Conservation (phyloP, 2,329 filamentous ascomycete species). For the Alternaria metachromatica region DNA sequence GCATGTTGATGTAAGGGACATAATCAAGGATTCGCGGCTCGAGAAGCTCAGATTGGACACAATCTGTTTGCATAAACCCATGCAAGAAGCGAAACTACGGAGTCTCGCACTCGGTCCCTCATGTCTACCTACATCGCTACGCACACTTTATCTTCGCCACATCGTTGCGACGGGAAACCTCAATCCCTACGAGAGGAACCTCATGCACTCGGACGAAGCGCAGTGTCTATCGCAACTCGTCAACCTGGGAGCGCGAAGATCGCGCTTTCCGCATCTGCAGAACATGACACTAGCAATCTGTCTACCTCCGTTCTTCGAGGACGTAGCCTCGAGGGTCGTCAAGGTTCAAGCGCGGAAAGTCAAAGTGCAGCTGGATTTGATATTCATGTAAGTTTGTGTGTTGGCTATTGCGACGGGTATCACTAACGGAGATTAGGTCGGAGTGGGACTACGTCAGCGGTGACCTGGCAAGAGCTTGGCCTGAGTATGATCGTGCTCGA, state of each 20-base stretch:
- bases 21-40: slow-evolving; percentile 9
- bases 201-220: slow-evolving; percentile 17
- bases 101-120: slow-evolving; percentile 7
- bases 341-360: slow-evolving; percentile 6
- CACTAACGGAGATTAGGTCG: slow-evolving; percentile 3
- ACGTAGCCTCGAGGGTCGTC: slow-evolving; percentile 8
- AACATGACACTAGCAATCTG: slow-evolving; percentile 10
- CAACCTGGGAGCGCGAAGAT: slow-evolving; percentile 3
- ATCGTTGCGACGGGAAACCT: slow-evolving; percentile 2
- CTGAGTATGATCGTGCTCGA: slow-evolving; percentile 7
- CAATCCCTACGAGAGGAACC: slow-evolving; percentile 2
- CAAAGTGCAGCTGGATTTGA: slow-evolving; percentile 1
- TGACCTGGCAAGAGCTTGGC: slow-evolving; percentile 8
- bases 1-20: neutral
- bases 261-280: slow-evolving; percentile 7
- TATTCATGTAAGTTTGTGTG: slow-evolving; percentile 6
- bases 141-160: slow-evolving; percentile 14
- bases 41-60: slow-evolving; percentile 11
- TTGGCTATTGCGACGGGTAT: neutral
- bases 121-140: slow-evolving; percentile 12
- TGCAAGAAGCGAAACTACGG: slow-evolving; percentile 1
- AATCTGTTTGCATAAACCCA: slow-evolving; percentile 10
- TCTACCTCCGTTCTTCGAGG: slow-evolving; percentile 9
- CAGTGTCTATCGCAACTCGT: slow-evolving; percentile 14
- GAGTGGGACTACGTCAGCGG: neutral